Evolutionary conservation across 176 grass and related monocot genomes (phyloP), one percentile per base, ranked within the genome.

Genomic region (Oryza glumipatula): DNA sequence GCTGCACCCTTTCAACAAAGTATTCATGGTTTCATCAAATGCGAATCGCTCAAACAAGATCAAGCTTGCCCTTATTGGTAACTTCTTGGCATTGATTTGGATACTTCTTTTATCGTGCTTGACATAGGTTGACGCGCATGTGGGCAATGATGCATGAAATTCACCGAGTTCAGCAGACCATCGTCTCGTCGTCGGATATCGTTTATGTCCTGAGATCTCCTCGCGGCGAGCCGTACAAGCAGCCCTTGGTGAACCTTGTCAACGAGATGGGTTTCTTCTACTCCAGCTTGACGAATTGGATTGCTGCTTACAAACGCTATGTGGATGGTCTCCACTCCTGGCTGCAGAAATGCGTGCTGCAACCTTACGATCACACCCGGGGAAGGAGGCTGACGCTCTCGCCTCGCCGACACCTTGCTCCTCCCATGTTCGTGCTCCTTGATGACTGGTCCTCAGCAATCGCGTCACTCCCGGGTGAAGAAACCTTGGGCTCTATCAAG

Each of bases 101-200:
- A 39, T 74, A 39, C 28, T 19, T 83, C 3, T 0, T 35, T 24
- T 74, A 6, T 65, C 0, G 17, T 48, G 15, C 8, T 12, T 49
- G 4, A 76, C 70, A 76, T 70, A 95, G 93, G 76, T 80, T 90
- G 82, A 81, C 77, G 11, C 67, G 75, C 66, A 95, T 95, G 93
- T 92, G 90, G 93, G 90, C 63, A 80, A 80, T 84, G 44, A 88
- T 95, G 93, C 84, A 88, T 15, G 90, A 92, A 90, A 76, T 88
- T 49, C 80, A 95, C 82, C 90, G 90, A 81, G 54, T 90, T 33
- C 93, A 92, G 72, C 82, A 86, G 70, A 88, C 80, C 44, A 90
- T 83, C 24, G 85, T 88, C 65, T 95, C 87, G 13, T 66, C 73
- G 45, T 77, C 90, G 64, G 89, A 95, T 72, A 83, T 56, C 16